Evolutionary conservation across 192 early-diverging fungal species (phyloP).

Genomic region (Polychytrium aggregatum): DNA sequence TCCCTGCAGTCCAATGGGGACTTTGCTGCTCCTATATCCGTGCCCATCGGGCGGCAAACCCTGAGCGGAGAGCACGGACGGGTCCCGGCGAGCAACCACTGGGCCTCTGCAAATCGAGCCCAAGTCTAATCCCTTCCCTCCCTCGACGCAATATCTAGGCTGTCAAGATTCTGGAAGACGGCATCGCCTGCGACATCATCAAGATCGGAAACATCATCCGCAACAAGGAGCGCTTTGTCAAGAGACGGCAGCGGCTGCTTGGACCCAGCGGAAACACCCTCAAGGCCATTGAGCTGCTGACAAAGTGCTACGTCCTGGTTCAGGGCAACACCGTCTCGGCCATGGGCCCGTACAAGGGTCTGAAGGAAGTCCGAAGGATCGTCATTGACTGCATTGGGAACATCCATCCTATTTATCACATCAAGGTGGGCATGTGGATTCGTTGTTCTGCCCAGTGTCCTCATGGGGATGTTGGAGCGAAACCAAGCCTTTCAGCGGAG

Average conservation of each 20-base stretch:
- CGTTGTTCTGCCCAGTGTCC: background rate
- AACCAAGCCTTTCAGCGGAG: too few species aligned
- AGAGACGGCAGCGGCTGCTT: constrained; percentile 85
- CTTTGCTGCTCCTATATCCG: background rate
- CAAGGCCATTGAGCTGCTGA: constrained; percentile 93
- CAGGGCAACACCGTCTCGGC: constrained; percentile 93
- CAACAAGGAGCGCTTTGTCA: constrained; percentile 97
- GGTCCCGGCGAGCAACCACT: too few species aligned
- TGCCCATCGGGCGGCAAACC: too few species aligned
- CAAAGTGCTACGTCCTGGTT: constrained; percentile 93
- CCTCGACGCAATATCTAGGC: too few species aligned
- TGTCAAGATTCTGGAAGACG: constrained; percentile 85
- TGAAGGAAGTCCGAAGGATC: constrained; percentile 80
- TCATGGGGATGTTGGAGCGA: background rate
- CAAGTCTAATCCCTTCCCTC: too few species aligned
- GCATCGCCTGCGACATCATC: constrained; percentile 84
- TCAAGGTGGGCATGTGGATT: too few species aligned
- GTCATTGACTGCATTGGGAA: constrained; percentile 98
- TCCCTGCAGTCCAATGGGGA: too few species aligned
- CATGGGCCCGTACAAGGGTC: constrained; percentile 84
- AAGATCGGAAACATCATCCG: constrained; percentile 91
- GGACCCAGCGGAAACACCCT: constrained; percentile 93
- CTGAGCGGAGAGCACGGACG: too few species aligned
- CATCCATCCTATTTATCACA: constrained; percentile 97
- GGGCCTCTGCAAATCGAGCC: too few species aligned